A percentile compares a stretch with the other conserved stretches of the same genome.
phyloP scores from a whole-genome alignment of 768 basidiomycete species.

The Leccinum arenicola region DNA sequence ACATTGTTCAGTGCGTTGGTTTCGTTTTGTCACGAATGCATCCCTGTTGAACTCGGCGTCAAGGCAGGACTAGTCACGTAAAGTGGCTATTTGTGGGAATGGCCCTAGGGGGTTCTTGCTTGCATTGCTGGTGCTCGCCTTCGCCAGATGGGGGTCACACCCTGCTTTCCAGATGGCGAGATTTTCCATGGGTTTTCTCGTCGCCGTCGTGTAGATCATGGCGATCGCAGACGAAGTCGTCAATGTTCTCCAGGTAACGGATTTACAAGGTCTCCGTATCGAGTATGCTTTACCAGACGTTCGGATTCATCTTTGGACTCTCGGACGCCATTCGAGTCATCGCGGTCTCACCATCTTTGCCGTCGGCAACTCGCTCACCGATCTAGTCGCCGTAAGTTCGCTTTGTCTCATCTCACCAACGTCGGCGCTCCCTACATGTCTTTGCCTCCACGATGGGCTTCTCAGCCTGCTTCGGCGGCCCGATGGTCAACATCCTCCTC shows the following conservation, averaged over 20 bases:
- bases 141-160: conserved; percentile 57
- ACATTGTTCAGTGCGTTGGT: conserved; percentile 72
- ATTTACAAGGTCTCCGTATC: not conserved
- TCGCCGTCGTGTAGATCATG: conserved; percentile 97
- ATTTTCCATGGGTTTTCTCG: conserved; percentile 88
- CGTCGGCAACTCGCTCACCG: conserved; percentile 92
- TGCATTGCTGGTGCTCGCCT: conserved; percentile 55
- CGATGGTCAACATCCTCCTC: conserved; percentile 89
- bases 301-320: conserved; percentile 91
- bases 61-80: conserved; percentile 38
- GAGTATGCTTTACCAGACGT: conserved; percentile 51
- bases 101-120: conserved; percentile 52
- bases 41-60: not conserved
- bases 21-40: not conserved
- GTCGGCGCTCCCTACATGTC: conserved; percentile 37
- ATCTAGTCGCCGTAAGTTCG: conserved; percentile 80
- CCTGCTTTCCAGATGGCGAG: conserved; percentile 61
- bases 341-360: conserved; percentile 91
- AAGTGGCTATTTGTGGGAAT: conserved; percentile 55
- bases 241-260: conserved; percentile 74
- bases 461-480: conserved; percentile 91
- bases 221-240: conserved; percentile 97
- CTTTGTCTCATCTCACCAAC: not conserved
- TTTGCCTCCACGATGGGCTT: conserved; percentile 95
- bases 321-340: conserved; percentile 85